Evolutionary conservation across 1,284 basidiomycete genomes (phyloP).

Genomic region (Puccinia triticina): DNA sequence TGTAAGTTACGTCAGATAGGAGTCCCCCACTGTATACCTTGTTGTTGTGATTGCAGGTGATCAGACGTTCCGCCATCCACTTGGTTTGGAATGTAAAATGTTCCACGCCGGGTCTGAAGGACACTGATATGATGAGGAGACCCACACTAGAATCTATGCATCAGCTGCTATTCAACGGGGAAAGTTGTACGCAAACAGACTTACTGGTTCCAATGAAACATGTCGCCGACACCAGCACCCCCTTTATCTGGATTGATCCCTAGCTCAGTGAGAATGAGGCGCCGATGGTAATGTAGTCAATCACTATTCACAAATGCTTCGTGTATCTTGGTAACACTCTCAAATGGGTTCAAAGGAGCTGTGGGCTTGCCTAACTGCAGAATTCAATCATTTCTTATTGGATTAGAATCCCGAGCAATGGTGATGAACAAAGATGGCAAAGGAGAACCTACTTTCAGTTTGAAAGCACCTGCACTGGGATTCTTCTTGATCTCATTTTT

Average conservation of each 20-base stretch:
- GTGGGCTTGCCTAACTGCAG: background rate
- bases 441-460: slow-evolving; percentile 11
- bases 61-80: background rate
- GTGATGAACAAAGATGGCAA: background rate
- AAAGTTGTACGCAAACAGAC: background rate
- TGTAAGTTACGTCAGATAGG: slow-evolving; percentile 7
- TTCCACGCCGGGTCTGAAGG: background rate
- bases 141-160: background rate
- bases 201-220: slow-evolving; percentile 13
- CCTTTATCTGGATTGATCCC: background rate
- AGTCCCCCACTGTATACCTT: background rate
- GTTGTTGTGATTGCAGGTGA: background rate
- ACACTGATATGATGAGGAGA: background rate
- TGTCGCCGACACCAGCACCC: background rate
- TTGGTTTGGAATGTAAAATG: slow-evolving; percentile 10
- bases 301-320: background rate
- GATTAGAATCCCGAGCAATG: background rate
- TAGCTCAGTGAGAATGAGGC: background rate
- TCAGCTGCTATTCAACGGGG: background rate
- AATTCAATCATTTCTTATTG: background rate
- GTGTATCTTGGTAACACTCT: too few relatives aligned
- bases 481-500: background rate
- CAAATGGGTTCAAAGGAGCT: background rate
- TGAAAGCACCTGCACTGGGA: background rate
- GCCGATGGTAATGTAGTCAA: background rate